A percentile compares a stretch with the other conserved stretches of the same genome.
Evolutionary conservation across 441 rosid genomes (phyloP).

Genomic region (Populus tomentosa): DNA sequence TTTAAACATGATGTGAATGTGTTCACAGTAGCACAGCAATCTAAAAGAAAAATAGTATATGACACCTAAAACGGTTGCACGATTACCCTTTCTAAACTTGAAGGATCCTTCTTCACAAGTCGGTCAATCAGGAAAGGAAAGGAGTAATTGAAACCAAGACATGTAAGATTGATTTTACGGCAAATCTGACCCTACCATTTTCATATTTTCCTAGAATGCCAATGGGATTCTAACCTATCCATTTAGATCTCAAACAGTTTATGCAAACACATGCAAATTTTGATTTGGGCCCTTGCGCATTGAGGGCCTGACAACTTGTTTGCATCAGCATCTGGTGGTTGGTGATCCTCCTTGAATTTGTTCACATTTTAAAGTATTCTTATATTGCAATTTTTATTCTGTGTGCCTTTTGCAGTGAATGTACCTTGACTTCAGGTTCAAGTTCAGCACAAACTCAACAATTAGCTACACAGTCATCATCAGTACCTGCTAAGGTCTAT

Average conservation of each 20-base stretch:
- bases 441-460: constrained; percentile 11
- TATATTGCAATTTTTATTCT: not conserved
- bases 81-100: not conserved
- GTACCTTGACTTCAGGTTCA: constrained; percentile 20
- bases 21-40: not conserved
- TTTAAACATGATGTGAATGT: not conserved
- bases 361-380: not conserved
- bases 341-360: not conserved
- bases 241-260: not conserved
- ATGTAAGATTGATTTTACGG: not conserved
- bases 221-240: not conserved
- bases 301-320: not conserved
- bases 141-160: not conserved
- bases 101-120: not conserved
- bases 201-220: not conserved
- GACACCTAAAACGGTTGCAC: not conserved
- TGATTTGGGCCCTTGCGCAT: not conserved
- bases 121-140: not conserved
- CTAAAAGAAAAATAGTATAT: not conserved
- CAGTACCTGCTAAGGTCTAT: not conserved
- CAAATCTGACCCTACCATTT: not conserved
- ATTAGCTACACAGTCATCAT: not conserved
- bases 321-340: not conserved
- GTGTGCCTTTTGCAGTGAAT: not conserved
- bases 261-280: not conserved